Evolutionary conservation across 2,329 filamentous ascomycete genomes (phyloP).

Genomic region (Thelonectria olida): DNA sequence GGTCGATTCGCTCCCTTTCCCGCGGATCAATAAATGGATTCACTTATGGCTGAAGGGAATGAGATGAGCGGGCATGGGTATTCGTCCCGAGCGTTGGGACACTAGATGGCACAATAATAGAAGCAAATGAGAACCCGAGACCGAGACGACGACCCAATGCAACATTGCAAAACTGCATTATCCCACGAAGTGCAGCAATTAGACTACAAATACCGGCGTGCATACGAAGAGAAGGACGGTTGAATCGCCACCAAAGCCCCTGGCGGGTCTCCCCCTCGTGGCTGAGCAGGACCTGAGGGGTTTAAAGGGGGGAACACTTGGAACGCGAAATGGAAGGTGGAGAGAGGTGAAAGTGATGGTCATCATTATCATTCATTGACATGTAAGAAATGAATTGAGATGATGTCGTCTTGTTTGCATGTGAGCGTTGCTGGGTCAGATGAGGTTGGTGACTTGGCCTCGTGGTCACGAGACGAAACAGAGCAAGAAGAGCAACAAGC

Average conservation of each 20-base stretch:
- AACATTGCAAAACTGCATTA: no score
- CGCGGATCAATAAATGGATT: no score
- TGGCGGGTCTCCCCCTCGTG: constrained; percentile 5
- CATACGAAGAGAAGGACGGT: neutral
- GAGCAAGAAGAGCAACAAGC: no score
- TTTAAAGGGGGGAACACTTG: neutral
- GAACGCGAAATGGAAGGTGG: constrained; percentile 22
- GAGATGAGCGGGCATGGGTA: neutral
- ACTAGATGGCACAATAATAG: constrained; percentile 4
- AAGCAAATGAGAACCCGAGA: neutral
- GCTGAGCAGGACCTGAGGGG: constrained; percentile 9
- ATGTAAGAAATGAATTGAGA: neutral
- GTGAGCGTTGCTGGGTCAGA: no score
- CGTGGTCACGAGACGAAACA: no score
- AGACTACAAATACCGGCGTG: no score
- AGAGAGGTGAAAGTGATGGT: neutral
- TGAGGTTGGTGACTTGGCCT: no score
- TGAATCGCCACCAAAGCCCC: neutral
- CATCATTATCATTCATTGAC: neutral
- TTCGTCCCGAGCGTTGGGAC: neutral
- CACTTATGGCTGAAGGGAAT: neutral
- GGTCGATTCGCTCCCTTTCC: neutral
- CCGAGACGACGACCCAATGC: no score
- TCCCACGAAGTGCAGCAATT: no score
- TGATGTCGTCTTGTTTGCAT: no score